Percentiles rank a stretch among this genome's conserved stretches.
phyloP scores from a whole-genome alignment of 129 eudicot species.

The Deinandra increscens region DNA sequence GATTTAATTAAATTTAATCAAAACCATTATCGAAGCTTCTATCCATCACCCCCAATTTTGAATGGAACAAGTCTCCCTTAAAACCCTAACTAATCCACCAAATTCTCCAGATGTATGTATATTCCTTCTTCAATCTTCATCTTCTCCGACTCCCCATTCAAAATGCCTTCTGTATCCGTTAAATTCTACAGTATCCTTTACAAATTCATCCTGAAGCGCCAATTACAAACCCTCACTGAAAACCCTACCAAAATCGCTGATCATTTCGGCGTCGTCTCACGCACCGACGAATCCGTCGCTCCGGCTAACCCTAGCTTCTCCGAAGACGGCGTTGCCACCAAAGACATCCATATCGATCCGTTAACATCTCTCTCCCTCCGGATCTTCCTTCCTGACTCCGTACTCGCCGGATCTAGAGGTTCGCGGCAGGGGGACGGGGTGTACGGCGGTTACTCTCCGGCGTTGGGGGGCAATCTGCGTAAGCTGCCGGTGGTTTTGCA shows the following conservation, averaged over 20 bases:
- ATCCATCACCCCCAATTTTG: conserved; percentile 22
- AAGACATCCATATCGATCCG: conserved; percentile 78
- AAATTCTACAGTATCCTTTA: conserved; percentile 67
- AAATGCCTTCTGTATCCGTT: conserved; percentile 67
- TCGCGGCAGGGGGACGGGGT: conserved; percentile 36
- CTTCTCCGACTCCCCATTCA: background rate
- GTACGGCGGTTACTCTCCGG: conserved; percentile 73
- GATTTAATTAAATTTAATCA: background rate
- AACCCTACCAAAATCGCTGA: conserved; percentile 13
- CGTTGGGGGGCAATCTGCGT: conserved; percentile 31
- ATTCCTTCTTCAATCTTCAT: background rate
- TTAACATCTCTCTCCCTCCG: conserved; percentile 59
- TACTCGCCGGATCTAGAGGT: conserved; percentile 27
- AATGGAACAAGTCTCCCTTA: conserved; percentile 37
- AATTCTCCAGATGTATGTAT: conserved; percentile 18
- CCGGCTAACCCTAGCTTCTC: conserved; percentile 71
- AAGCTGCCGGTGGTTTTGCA: conserved; percentile 77
- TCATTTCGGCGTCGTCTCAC: conserved; percentile 55
- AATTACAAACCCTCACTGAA: conserved; percentile 47
- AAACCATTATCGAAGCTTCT: conserved; percentile 29
- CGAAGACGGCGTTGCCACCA: conserved; percentile 74
- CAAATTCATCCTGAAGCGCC: conserved; percentile 66
- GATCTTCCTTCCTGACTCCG: conserved; percentile 69
- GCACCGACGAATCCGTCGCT: conserved; percentile 56
- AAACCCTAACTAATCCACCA: conserved; percentile 20